These are phyloP conservation scores for Entophlyctis luteolus DNA, from an alignment of 192 early-diverging fungal genomes.

Conservation along the genomic window DNA sequence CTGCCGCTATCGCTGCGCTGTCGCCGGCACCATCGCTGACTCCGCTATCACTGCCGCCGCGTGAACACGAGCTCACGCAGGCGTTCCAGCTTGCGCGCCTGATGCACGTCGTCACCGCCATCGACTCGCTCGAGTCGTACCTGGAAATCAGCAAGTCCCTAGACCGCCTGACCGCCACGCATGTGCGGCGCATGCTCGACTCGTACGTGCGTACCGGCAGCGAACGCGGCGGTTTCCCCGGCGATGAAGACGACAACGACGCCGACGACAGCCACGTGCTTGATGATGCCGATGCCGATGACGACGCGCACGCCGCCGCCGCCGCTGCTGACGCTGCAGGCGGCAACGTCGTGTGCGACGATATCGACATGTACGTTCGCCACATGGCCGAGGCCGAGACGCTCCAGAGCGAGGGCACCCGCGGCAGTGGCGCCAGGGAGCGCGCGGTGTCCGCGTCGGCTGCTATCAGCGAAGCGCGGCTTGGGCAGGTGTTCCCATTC, in stretches of 20 bases:
- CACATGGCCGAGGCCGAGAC: background rate
- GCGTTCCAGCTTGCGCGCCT: background rate
- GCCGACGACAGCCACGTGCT: background rate
- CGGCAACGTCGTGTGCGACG: background rate
- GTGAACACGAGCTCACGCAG: background rate
- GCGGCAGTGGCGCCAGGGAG: background rate
- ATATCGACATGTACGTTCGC: background rate
- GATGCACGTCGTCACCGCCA: slow-evolving; percentile 3
- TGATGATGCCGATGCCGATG: background rate
- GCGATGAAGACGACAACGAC: background rate
- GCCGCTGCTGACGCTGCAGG: background rate
- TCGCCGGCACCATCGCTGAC: too few relatives aligned
- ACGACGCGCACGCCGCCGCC: background rate
- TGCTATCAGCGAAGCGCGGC: too few relatives aligned
- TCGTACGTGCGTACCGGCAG: background rate
- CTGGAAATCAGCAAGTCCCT: background rate
- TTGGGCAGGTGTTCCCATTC: background rate
- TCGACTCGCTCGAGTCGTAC: slow-evolving; percentile 13
- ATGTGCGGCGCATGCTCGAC: background rate
- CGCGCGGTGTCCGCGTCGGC: too few relatives aligned
- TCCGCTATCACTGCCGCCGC: too few relatives aligned
- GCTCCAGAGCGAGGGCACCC: too few relatives aligned
- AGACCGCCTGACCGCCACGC: background rate
- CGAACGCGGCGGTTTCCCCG: background rate
- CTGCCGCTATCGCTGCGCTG: too few relatives aligned